A percentile compares a stretch with the other conserved stretches of the same genome.
These are phyloP conservation scores for Trichoderma sp. DNA, from an alignment of 2,329 filamentous ascomycete species.

Conservation along the genomic window DNA sequence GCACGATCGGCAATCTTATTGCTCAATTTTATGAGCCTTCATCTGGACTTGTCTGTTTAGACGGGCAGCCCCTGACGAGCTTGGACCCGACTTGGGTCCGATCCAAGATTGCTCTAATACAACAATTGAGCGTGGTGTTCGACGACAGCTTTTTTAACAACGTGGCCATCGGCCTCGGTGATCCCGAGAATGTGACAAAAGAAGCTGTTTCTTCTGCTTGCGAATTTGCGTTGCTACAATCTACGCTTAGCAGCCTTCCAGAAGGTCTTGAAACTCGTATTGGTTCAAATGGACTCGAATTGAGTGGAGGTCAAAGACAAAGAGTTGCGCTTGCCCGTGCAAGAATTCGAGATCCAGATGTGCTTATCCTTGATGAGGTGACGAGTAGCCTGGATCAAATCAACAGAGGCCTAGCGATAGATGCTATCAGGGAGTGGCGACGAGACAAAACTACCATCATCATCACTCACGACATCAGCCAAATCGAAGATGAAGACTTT, in stretches of 20 bases:
- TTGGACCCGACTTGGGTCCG: constrained; percentile 73
- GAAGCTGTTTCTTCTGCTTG: constrained; percentile 63
- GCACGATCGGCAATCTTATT: constrained; percentile 79
- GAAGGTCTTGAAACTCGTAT: constrained; percentile 71
- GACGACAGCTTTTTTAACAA: constrained; percentile 78
- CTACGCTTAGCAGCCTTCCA: constrained; percentile 66
- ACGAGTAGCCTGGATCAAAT: constrained; percentile 83
- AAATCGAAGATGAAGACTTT: constrained; percentile 72
- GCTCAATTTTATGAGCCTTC: constrained; percentile 72
- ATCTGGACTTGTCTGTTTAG: constrained; percentile 67
- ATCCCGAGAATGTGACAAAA: constrained; percentile 50
- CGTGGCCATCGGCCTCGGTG: constrained; percentile 67
- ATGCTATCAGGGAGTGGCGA: constrained; percentile 76
- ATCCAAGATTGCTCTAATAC: constrained; percentile 75
- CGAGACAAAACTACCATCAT: constrained; percentile 83
- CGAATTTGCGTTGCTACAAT: constrained; percentile 67
- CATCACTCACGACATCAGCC: constrained; percentile 85
- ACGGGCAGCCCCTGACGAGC: constrained; percentile 60
- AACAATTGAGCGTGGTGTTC: constrained; percentile 81
- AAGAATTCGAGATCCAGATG: constrained; percentile 71
- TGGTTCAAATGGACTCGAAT: constrained; percentile 65
- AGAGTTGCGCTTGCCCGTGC: constrained; percentile 79
- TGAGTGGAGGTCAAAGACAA: constrained; percentile 87
- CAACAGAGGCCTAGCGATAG: constrained; percentile 68
- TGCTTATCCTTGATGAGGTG: constrained; percentile 85